A percentile compares a stretch with the other conserved stretches of the same genome.
Conservation (phyloP, 2,329 filamentous ascomycete genomes). For the Venturia carpophila region DNA sequence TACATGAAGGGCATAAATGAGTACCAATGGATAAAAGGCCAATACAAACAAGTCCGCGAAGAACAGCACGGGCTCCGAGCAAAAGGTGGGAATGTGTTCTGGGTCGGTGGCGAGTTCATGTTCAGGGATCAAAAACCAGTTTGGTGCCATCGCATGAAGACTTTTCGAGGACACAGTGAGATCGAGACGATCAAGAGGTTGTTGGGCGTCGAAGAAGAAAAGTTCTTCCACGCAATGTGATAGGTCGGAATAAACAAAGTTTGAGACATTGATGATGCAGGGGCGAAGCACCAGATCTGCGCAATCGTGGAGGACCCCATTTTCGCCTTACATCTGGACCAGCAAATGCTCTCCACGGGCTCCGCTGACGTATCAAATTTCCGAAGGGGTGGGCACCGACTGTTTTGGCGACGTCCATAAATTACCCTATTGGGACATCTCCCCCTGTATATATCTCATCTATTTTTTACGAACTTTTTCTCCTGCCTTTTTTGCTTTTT, state of each 20-base stretch:
- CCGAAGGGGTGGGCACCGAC: neutral
- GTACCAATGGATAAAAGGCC: slow-evolving; percentile 16
- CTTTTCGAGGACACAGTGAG: slow-evolving; percentile 33
- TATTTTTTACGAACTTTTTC: neutral
- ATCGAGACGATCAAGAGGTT: slow-evolving; percentile 29
- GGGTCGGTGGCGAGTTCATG: slow-evolving; percentile 36
- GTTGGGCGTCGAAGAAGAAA: slow-evolving; percentile 28
- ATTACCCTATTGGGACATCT: neutral
- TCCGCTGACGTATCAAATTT: neutral
- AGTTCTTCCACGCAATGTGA: slow-evolving; percentile 4
- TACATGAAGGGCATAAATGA: slow-evolving; percentile 46
- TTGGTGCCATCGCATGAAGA: slow-evolving; percentile 37
- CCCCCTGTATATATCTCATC: neutral
- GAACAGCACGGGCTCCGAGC: slow-evolving; percentile 18
- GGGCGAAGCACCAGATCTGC: slow-evolving; percentile 4
- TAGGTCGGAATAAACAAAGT: neutral
- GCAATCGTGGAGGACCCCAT: neutral
- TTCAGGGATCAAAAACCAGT: slow-evolving; percentile 34
- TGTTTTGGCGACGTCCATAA: neutral
- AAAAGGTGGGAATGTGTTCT: slow-evolving; percentile 32
- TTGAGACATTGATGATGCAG: neutral
- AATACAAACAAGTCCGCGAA: slow-evolving; percentile 5
- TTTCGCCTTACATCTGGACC: neutral
- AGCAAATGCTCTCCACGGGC: neutral
- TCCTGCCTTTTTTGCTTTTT: neutral